These are phyloP conservation scores for Endogone sp. DNA, from an alignment of 192 early-diverging fungal species.

Conservation along the genomic window DNA sequence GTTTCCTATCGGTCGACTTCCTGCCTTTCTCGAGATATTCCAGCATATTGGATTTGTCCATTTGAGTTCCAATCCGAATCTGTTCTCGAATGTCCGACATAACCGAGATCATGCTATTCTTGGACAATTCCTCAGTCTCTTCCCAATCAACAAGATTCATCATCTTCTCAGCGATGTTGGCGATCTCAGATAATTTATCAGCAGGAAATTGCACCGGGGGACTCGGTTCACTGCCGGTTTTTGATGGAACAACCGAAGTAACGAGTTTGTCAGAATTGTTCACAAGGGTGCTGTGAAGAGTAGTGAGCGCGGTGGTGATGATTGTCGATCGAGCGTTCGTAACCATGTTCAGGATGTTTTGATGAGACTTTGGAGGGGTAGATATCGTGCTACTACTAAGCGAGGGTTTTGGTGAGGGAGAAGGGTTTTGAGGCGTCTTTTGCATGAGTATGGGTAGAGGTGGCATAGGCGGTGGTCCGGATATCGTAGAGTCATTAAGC, in stretches of 20 bases:
- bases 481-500: not conserved
- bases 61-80: not conserved
- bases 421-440: too few species aligned
- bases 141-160: conserved; percentile 25
- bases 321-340: not conserved
- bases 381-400: not conserved
- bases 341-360: not conserved
- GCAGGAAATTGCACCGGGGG: conserved; percentile 8
- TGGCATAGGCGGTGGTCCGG: not conserved
- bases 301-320: conserved; percentile 27
- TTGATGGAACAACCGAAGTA: conserved; percentile 5
- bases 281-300: conserved; percentile 21
- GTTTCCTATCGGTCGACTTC: not conserved
- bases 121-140: not conserved
- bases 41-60: not conserved
- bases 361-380: not conserved
- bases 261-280: conserved; percentile 20
- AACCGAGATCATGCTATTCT: not conserved
- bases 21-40: not conserved
- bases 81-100: not conserved
- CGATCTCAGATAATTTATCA: conserved; percentile 13
- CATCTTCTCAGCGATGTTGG: conserved; percentile 23
- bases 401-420: not conserved
- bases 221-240: not conserved
- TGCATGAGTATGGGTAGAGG: not conserved